Evolutionary conservation across 345 rosid species (phyloP).

Genomic region (Theobroma cacao): DNA sequence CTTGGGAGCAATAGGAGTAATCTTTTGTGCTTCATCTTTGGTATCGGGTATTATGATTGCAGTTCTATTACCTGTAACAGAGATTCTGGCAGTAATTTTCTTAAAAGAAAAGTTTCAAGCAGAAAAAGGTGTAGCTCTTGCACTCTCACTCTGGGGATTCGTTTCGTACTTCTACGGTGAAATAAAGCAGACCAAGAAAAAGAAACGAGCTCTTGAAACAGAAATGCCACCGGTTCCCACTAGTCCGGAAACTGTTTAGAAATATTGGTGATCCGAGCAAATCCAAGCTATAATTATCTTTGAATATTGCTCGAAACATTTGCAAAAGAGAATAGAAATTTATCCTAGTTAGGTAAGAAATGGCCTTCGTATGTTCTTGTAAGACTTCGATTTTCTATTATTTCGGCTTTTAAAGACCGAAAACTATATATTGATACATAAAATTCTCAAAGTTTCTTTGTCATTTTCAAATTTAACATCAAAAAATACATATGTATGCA

Average conservation of each 20-base stretch:
- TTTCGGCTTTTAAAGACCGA: background rate
- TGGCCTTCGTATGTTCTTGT: background rate
- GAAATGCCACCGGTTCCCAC: background rate
- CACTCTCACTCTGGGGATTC: slow-evolving; percentile 71
- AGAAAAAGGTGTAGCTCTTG: slow-evolving; percentile 71
- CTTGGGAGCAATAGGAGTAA: slow-evolving; percentile 56
- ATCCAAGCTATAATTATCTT: too few relatives aligned
- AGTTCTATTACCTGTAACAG: slow-evolving; percentile 52
- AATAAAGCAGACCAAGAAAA: slow-evolving; percentile 31
- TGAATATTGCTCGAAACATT: background rate
- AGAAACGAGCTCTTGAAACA: background rate
- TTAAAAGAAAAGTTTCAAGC: slow-evolving; percentile 58
- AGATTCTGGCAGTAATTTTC: slow-evolving; percentile 64
- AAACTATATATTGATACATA: background rate
- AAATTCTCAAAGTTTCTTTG: background rate
- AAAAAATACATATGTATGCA: too few relatives aligned
- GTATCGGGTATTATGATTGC: slow-evolving; percentile 51
- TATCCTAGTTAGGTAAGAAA: background rate
- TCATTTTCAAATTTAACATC: too few relatives aligned
- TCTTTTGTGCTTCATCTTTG: slow-evolving; percentile 57
- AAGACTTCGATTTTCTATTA: background rate
- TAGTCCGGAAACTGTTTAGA: slow-evolving; percentile 48
- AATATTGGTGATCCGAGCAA: slow-evolving; percentile 22
- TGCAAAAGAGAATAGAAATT: background rate
- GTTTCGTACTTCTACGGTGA: slow-evolving; percentile 72